Evolutionary conservation across 768 basidiomycete species (phyloP).

Genomic region (Tricholomella constricta): DNA sequence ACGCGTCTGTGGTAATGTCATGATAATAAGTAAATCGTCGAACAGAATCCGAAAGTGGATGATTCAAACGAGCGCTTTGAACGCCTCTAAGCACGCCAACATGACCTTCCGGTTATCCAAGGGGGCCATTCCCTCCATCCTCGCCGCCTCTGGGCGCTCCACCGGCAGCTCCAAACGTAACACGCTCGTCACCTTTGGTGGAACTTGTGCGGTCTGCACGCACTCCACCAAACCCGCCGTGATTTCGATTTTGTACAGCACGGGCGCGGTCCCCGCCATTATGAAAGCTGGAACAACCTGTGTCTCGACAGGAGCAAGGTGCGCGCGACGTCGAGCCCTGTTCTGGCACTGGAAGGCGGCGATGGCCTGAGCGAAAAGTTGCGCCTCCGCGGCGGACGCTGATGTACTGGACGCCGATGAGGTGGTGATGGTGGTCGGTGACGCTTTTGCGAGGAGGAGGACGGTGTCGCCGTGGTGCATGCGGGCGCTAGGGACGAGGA

Average conservation of each 20-base stretch:
- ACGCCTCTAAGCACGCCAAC: slow-evolving; percentile 17
- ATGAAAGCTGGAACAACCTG: slow-evolving; percentile 15
- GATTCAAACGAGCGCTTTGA: slow-evolving; percentile 18
- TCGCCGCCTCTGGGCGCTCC: neutral
- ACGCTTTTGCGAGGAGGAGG: slow-evolving; percentile 19
- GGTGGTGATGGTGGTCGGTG: neutral
- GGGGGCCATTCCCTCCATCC: slow-evolving; percentile 12
- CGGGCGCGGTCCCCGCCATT: slow-evolving; percentile 18
- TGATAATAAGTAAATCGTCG: too few species aligned
- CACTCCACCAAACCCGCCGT: slow-evolving; percentile 18
- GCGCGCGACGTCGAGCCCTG: slow-evolving; percentile 16
- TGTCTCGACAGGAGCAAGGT: slow-evolving; percentile 14
- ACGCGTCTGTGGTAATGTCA: too few species aligned
- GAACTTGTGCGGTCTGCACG: slow-evolving; percentile 19
- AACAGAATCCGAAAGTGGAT: too few species aligned
- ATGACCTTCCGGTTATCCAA: slow-evolving; percentile 15
- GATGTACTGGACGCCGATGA: neutral
- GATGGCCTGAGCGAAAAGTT: slow-evolving; percentile 21
- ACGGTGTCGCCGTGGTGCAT: slow-evolving; percentile 5
- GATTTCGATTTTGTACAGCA: slow-evolving; percentile 19
- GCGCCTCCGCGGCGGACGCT: slow-evolving; percentile 11
- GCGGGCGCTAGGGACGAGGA: slow-evolving; percentile 8
- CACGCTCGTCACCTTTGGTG: slow-evolving; percentile 13
- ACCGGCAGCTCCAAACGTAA: slow-evolving; percentile 8
- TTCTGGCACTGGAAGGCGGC: slow-evolving; percentile 21